These are phyloP conservation scores for Colletotrichum limetticola DNA, from an alignment of 2,329 filamentous ascomycete species.

Conservation along the genomic window DNA sequence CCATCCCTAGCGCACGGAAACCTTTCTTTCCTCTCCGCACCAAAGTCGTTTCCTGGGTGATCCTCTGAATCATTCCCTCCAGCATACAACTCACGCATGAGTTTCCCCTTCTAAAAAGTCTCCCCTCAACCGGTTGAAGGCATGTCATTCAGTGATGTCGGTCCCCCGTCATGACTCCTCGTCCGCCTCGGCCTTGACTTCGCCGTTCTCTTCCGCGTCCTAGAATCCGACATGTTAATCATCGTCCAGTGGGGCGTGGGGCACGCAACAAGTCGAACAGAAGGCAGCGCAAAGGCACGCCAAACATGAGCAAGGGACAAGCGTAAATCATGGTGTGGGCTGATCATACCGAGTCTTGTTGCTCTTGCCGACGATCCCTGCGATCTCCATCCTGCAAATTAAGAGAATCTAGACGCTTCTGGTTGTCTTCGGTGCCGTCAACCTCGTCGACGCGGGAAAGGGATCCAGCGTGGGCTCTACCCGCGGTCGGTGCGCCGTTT, in stretches of 20 bases:
- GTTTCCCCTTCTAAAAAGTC: slow-evolving; percentile 4
- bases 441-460: slow-evolving; percentile 75
- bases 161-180: slow-evolving; percentile 32
- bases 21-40: slow-evolving; percentile 24
- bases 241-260: background rate
- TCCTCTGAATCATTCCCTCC: slow-evolving; percentile 11
- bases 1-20: slow-evolving; percentile 17
- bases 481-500: slow-evolving; percentile 46
- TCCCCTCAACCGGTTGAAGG: slow-evolving; percentile 23
- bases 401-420: slow-evolving; percentile 88
- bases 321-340: slow-evolving; percentile 56
- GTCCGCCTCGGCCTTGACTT: slow-evolving; percentile 13
- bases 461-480: slow-evolving; percentile 51
- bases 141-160: slow-evolving; percentile 2
- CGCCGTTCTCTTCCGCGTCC: slow-evolving; percentile 30
- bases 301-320: slow-evolving; percentile 1
- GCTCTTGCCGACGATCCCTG: slow-evolving; percentile 67
- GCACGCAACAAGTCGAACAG: background rate
- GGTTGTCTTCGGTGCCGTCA: slow-evolving; percentile 85
- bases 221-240: slow-evolving; percentile 15
- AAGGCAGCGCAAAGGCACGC: background rate
- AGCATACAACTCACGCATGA: slow-evolving; percentile 8
- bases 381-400: slow-evolving; percentile 87
- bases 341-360: slow-evolving; percentile 69
- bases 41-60: slow-evolving; percentile 17